Base-by-base conservation (phyloP, 805 yeast species). In the Diddensiella santjacobensis region DNA sequence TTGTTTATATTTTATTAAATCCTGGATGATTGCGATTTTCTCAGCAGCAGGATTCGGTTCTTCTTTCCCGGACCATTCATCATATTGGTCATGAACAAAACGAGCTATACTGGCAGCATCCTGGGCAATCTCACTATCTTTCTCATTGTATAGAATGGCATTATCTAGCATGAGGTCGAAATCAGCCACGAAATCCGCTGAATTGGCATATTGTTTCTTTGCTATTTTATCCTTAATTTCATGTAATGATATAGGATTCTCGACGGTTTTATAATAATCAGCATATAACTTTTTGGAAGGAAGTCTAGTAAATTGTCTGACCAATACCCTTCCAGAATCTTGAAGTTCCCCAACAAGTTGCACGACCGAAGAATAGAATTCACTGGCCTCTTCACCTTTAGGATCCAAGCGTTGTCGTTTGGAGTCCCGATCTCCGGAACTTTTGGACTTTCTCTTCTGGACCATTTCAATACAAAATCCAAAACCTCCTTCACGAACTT, bases 231-330 rank as follows among this genome's bases (percentile, higher is more conserved):
- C 68, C 50, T 74, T 74, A 50, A 87, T 80, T 64, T 85, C 91
- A 48, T 77, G 73, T 10, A 87, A 63, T 0, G 95, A 83, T 2
- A 85, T 78, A 2, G 96, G 95, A 19, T 68, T 67, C 45, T 71
- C 67, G 40, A 87, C 80, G 47, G 80, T 70, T 49, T 78, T 75
- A 62, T 83, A 87, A 64, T 88, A 89, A 61, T 87, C 95, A 0
- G 96, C 89, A 60, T 85, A 87, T 40, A 78, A 66, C 61, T 83
- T 81, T 56, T 81, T 79, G 22, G 84, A 75, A 4, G 96, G 96
- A 33, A 88, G 71, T 56, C 79, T 81, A 52, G 81, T 63, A 66
- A 89, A 88, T 36, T 19, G 43, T 22, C 8, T n/a, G 23, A 23
- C 22, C 26, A 40, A 6, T 18, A 13, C 15, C n/a, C 43, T 30